Evolutionary conservation across 2,329 filamentous ascomycete species (phyloP).

Genomic region (Calonectria crousiana): DNA sequence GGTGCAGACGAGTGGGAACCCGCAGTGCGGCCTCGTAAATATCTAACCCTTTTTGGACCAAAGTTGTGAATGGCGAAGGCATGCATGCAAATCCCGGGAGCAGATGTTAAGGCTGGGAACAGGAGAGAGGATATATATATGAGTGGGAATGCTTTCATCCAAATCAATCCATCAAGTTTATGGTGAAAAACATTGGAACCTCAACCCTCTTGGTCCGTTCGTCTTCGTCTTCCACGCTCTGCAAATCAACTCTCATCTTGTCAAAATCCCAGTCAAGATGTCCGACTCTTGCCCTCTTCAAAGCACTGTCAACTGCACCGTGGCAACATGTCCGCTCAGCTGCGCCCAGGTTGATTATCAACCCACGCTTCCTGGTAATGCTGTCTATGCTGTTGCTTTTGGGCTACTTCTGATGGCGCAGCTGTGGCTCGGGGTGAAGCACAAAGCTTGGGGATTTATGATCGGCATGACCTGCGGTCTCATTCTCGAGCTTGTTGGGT

Average conservation of each 20-base stretch:
- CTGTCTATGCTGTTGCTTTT: conserved; percentile 52
- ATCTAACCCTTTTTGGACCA: conserved; percentile 3
- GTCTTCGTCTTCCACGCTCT: neutral
- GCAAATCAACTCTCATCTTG: neutral
- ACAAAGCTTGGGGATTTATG: conserved; percentile 54
- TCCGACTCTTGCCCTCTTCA: neutral
- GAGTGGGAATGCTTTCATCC: neutral
- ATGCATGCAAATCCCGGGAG: neutral
- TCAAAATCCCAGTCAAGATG: neutral
- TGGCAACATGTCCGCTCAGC: conserved; percentile 54
- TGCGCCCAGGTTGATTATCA: conserved; percentile 53
- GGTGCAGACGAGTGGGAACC: no score
- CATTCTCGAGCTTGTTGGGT: conserved; percentile 69
- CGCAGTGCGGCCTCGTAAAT: neutral
- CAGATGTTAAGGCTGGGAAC: neutral
- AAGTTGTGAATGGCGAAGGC: neutral
- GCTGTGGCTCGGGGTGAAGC: conserved; percentile 49
- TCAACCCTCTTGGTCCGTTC: neutral
- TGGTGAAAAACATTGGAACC: neutral
- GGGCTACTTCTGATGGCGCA: conserved; percentile 58
- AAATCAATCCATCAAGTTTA: neutral
- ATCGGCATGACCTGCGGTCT: conserved; percentile 63
- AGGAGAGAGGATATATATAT: neutral
- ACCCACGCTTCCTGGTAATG: conserved; percentile 45
- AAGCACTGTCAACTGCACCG: conserved; percentile 49